A percentile compares a stretch with the other conserved stretches of the same genome.
Evolutionary conservation across 345 rosid genomes (phyloP).

Genomic region (Anastatica hierochuntica): DNA sequence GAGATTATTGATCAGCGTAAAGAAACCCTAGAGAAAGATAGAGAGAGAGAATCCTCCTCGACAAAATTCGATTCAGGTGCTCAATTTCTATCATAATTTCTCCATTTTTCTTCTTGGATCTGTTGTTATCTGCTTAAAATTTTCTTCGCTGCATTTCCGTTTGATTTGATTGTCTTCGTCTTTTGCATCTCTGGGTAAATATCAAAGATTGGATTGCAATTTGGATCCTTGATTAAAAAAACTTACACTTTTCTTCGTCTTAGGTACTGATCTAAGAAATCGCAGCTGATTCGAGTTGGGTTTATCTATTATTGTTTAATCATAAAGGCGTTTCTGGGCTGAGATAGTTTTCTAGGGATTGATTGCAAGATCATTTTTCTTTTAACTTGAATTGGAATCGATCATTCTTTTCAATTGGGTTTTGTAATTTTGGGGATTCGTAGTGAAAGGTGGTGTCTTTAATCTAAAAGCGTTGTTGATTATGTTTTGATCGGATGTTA

Average conservation of each 20-base stretch:
- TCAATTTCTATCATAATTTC: no score
- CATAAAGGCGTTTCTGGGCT: not conserved
- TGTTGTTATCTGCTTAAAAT: not conserved
- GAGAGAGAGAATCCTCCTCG: constrained; percentile 6
- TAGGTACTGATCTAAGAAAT: constrained; percentile 1
- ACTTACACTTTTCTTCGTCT: not conserved
- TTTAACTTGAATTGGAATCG: no score
- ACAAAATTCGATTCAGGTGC: constrained; percentile 20
- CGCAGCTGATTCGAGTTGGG: not conserved
- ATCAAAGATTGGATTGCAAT: constrained; percentile 8
- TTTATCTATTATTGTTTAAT: not conserved
- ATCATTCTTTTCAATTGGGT: no score
- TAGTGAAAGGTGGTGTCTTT: no score
- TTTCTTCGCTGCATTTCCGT: not conserved
- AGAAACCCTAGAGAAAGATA: constrained; percentile 8
- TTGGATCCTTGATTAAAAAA: not conserved
- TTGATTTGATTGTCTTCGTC: not conserved
- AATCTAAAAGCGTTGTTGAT: constrained; percentile 9
- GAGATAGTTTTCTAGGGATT: constrained; percentile 2
- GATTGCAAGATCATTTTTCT: not conserved
- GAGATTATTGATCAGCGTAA: not conserved
- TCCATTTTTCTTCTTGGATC: constrained; percentile 13
- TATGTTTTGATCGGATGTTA: no score
- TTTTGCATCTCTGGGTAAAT: constrained; percentile 1
- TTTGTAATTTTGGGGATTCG: no score